These are phyloP conservation scores for Hemileia vastatrix DNA, from an alignment of 1,284 basidiomycete species.

Conservation along the genomic window DNA sequence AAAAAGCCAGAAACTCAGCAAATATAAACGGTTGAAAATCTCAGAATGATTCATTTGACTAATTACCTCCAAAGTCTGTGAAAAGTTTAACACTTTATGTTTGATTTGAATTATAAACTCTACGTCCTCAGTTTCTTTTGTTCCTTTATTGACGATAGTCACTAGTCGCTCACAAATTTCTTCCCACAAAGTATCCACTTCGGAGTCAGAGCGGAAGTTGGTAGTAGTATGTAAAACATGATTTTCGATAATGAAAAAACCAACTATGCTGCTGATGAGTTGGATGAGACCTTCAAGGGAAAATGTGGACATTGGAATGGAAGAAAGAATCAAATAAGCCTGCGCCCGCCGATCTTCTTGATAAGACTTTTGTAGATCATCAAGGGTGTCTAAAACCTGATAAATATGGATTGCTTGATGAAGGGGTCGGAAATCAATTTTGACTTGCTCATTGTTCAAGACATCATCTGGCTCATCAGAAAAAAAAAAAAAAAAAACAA, in stretches of 20 bases:
- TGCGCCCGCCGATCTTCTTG: slow-evolving; percentile 94
- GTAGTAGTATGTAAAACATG: slow-evolving; percentile 78
- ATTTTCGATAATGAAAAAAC: slow-evolving; percentile 94
- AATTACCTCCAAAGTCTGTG: slow-evolving; percentile 79
- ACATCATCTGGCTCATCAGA: slow-evolving; percentile 59
- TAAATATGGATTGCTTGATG: slow-evolving; percentile 98
- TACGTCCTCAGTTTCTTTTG: slow-evolving; percentile 68
- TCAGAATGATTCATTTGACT: slow-evolving; percentile 5
- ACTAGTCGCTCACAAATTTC: slow-evolving; percentile 69
- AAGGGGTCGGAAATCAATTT: slow-evolving; percentile 86
- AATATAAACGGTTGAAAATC: no score
- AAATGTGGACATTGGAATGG: slow-evolving; percentile 51
- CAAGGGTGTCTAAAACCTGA: slow-evolving; percentile 73
- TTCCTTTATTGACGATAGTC: slow-evolving; percentile 61
- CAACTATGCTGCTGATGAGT: slow-evolving; percentile 86
- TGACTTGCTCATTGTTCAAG: slow-evolving; percentile 75
- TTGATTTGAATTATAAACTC: slow-evolving; percentile 77
- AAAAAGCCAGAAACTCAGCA: no score
- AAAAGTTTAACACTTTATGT: slow-evolving; percentile 71
- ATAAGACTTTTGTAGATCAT: slow-evolving; percentile 81
- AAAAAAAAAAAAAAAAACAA: no score
- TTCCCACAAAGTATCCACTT: slow-evolving; percentile 96
- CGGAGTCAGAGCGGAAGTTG: slow-evolving; percentile 60
- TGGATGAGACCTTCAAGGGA: slow-evolving; percentile 50
- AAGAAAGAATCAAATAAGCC: slow-evolving; percentile 85